Base-by-base conservation (phyloP, 2,329 filamentous ascomycete species). In the Aspergillus ibericus region DNA sequence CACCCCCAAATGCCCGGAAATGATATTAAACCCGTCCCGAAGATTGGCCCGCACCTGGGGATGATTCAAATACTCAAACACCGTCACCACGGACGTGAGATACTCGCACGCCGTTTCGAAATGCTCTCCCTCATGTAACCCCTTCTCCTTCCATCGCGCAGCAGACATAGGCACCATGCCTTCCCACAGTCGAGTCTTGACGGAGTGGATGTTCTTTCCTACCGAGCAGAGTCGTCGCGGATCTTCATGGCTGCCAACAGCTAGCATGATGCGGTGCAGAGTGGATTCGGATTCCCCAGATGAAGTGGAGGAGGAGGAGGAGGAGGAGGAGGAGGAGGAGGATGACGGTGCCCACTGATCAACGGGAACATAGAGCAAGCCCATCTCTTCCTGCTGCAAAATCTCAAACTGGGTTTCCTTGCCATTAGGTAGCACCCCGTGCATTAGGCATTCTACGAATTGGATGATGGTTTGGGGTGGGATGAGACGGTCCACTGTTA, bases 41-140 rank as follows among this genome's bases (percentile, higher is more conserved):
- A 71, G 58, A 42, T 63, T 47, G 0, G 38, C 18, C 5, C 40
- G 44, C 10, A 65, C 58, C 2, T 9, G 8, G 2, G 58, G 16
- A 9, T 44, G 12, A 29, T 69, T 70, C 20, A 71, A 51, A 32
- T 71, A 71, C 38, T 69, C 60, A 18, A 71, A 71, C 1, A 58
- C 63, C 1, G 62, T 57, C 3, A 67, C 13, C 12, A 68, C 66
- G 10, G 68, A 59, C 0, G 62, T 54, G 1, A 71, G 44, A 53
- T 71, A 60, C 32, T 70, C 63, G 42, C 56, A 61, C 3, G 68
- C 67, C 5, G 61, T 22, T 8, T 67, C 63, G 29, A 71, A 66
- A 32, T 32, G 12, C 29, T 32, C 29, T 10, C 53, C 38, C 0
- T 55, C 36, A 38, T 66, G 16, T 10, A 70, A 61, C 0, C 55